phyloP scores from a whole-genome alignment of 2,329 filamentous ascomycete species.

The Dothistroma pini region DNA sequence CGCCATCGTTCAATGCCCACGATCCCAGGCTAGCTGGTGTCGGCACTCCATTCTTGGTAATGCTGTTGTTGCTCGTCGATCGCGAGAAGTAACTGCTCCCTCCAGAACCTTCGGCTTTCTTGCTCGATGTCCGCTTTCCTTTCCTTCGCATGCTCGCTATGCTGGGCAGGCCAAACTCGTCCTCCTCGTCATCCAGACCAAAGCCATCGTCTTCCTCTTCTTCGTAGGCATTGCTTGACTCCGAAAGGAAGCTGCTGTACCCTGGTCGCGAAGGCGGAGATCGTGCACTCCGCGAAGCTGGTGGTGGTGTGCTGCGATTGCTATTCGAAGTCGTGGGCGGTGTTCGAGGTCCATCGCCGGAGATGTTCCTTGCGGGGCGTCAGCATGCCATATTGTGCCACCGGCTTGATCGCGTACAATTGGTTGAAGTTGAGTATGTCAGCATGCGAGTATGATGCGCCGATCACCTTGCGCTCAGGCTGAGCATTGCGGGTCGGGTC shows the following conservation, averaged over 20 bases:
- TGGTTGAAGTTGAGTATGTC: slow-evolving; percentile 87
- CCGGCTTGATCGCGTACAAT: slow-evolving; percentile 54
- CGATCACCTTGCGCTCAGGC: slow-evolving; percentile 69
- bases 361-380: slow-evolving; percentile 26
- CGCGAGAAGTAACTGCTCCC: slow-evolving; percentile 21
- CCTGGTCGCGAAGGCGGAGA: slow-evolving; percentile 60
- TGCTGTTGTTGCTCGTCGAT: slow-evolving; percentile 21
- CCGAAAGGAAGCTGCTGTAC: slow-evolving; percentile 77
- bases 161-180: slow-evolving; percentile 92
- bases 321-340: slow-evolving; percentile 61
- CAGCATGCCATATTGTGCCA: background rate
- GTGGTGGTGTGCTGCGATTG: slow-evolving; percentile 52
- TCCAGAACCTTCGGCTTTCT: slow-evolving; percentile 46
- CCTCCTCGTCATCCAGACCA: slow-evolving; percentile 79
- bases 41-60: slow-evolving; percentile 7
- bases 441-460: slow-evolving; percentile 92
- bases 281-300: slow-evolving; percentile 51
- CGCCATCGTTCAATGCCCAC: slow-evolving; percentile 76
- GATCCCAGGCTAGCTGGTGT: slow-evolving; percentile 18
- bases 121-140: slow-evolving; percentile 45
- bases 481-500: slow-evolving; percentile 41
- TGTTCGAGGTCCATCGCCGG: slow-evolving; percentile 61
- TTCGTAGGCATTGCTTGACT: slow-evolving; percentile 79
- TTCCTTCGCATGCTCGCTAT: slow-evolving; percentile 86
- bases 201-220: slow-evolving; percentile 68